Conservation (phyloP, 2,329 filamentous ascomycete genomes). For the Scytalidium lignicola region DNA sequence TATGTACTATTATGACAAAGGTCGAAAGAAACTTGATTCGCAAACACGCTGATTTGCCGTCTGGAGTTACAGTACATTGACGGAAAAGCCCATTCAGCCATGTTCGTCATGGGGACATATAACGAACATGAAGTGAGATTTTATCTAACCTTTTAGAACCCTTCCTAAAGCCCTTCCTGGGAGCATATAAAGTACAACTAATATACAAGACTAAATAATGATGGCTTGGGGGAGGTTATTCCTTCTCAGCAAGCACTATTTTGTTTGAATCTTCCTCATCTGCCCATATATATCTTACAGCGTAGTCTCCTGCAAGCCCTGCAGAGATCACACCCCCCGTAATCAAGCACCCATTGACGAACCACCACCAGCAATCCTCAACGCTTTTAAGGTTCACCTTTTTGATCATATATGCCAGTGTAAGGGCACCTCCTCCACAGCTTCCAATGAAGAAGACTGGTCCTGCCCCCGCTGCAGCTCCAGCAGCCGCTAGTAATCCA, state of each 20-base stretch:
- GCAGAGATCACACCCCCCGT: constrained; percentile 58
- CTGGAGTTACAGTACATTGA: too few relatives aligned
- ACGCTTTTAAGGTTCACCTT: constrained; percentile 61
- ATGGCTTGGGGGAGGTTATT: too few relatives aligned
- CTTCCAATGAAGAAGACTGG: constrained; percentile 64
- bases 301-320: constrained; percentile 56
- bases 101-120: too few relatives aligned
- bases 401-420: constrained; percentile 62
- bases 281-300: constrained; percentile 39
- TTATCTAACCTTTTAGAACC: too few relatives aligned
- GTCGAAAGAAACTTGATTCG: too few relatives aligned
- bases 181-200: not conserved
- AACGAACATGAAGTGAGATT: too few relatives aligned
- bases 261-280: constrained; percentile 3
- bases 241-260: not conserved
- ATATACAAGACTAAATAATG: too few relatives aligned
- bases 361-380: constrained; percentile 73
- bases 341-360: constrained; percentile 64
- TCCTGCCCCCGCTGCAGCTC: constrained; percentile 60
- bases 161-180: not conserved
- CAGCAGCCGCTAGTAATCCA: constrained; percentile 63
- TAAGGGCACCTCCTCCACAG: constrained; percentile 58
- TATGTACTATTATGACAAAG: too few relatives aligned
- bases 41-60: too few relatives aligned
- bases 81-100: too few relatives aligned